A percentile compares a stretch with the other conserved stretches of the same genome.
phyloP scores from a whole-genome alignment of 2,329 filamentous ascomycete species.

The Penicillium sp. region DNA sequence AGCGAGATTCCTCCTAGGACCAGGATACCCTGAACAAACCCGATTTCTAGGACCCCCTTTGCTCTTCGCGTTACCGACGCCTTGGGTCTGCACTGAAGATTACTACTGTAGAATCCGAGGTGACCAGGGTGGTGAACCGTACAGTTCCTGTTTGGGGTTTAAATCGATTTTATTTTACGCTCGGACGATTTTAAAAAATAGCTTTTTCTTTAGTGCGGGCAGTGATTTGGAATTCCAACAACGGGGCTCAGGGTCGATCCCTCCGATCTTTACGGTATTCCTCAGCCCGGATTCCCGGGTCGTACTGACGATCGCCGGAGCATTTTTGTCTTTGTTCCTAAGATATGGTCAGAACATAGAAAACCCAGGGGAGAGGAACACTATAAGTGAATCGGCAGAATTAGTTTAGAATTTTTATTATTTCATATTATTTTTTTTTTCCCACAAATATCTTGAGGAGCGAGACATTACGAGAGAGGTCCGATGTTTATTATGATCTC shows the following conservation, averaged over 20 bases:
- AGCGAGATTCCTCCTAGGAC: no score
- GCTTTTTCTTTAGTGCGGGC: constrained; percentile 13
- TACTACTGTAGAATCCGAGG: neutral
- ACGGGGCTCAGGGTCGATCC: constrained; percentile 29
- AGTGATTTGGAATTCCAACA: constrained; percentile 29
- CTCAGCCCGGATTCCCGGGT: constrained; percentile 28
- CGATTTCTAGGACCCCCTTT: no score
- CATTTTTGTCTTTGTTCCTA: constrained; percentile 8
- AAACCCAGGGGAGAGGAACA: no score
- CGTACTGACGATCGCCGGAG: constrained; percentile 24
- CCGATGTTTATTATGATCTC: neutral
- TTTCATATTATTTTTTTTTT: no score
- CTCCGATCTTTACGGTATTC: constrained; percentile 26
- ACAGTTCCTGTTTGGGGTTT: neutral
- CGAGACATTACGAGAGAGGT: no score
- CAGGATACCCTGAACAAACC: no score
- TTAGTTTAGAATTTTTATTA: no score
- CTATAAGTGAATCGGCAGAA: no score
- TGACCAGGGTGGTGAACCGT: neutral
- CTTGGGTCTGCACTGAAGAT: constrained; percentile 10
- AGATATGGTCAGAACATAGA: neutral
- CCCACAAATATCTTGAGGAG: no score
- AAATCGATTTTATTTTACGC: neutral
- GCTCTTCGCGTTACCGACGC: constrained; percentile 5
- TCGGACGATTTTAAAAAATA: constrained; percentile 1